A percentile compares a stretch with the other conserved stretches of the same genome.
phyloP scores from a whole-genome alignment of 2,329 filamentous ascomycete species.

The Cordyceps sp. region DNA sequence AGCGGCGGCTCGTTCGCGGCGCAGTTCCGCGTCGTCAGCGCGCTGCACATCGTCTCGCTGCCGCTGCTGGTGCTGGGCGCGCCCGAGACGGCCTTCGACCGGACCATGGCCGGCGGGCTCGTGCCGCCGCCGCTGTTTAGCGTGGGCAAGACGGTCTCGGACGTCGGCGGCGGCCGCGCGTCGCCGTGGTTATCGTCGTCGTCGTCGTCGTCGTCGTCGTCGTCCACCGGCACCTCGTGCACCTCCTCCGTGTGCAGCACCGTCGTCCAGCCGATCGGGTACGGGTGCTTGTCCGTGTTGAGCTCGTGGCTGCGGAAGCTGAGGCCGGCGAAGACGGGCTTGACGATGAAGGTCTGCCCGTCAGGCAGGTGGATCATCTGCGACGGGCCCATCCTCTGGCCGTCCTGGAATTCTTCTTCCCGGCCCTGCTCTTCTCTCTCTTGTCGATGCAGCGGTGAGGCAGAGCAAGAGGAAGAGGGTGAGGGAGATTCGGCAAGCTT shows the following conservation, averaged over 20 bases:
- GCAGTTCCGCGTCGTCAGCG: constrained; percentile 34
- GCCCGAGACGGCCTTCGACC: constrained; percentile 36
- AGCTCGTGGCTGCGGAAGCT: constrained; percentile 76
- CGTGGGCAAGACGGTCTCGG: too few relatives aligned
- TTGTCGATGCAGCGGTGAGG: not conserved
- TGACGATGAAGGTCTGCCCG: constrained; percentile 67
- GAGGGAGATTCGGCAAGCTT: too few relatives aligned
- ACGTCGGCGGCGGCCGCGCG: constrained; percentile 9
- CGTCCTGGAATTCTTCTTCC: not conserved
- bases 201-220: constrained; percentile 4
- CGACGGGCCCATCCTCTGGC: constrained; percentile 9
- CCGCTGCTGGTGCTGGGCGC: constrained; percentile 28
- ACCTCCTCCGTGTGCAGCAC: constrained; percentile 55
- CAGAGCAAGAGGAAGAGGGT: too few relatives aligned
- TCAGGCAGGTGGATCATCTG: constrained; percentile 61
- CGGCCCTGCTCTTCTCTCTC: too few relatives aligned
- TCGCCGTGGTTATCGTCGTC: constrained; percentile 13
- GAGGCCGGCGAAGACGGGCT: constrained; percentile 78
- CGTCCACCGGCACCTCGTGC: constrained; percentile 1
- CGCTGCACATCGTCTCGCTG: constrained; percentile 28
- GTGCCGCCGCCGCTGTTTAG: too few relatives aligned
- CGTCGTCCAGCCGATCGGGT: constrained; percentile 80
- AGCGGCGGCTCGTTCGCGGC: constrained; percentile 22
- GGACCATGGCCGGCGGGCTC: too few relatives aligned
- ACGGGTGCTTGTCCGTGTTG: constrained; percentile 49